Evolutionary conservation across 2,329 filamentous ascomycete genomes (phyloP), one percentile per base, ranked within the genome.

Genomic region (Alternaria alternata): DNA sequence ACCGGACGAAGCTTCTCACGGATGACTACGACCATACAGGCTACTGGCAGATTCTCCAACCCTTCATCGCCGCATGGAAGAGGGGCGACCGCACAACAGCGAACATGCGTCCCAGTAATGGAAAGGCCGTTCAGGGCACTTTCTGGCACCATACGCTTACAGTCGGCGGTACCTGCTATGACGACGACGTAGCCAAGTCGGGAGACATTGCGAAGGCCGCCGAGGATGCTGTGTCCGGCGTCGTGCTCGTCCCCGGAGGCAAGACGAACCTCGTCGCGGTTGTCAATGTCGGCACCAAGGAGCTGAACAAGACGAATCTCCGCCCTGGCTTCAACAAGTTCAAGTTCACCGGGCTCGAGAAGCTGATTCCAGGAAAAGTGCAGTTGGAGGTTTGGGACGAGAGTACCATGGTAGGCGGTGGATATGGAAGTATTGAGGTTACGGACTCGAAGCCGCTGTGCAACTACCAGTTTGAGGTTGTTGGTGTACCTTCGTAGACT

Each of bases 101-200:
- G 9, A 65, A 65, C 46, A 73, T 72, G 61, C 59, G 70, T 7
- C 69, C 70, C 1, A 65, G 52, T 0, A 62, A 65, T 14, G 61
- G 54, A 5, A 66, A 65, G 16, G 24, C 49, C 9, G 57, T 70
- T 5, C 66, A 73, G 41, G 69, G 68, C 22, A 55, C 62, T 8
- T 72, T 68, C 42, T 65, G 57, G 64, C 63, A 67, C 12, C 32
- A 75, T 74, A 70, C 66, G 3, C 60, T 69, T 9, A 59, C 62
- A 6, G 55, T 63, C 7, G 69, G 64, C 30, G 66, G 80, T 71
- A 59, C 77, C 63, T 34, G 80, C 70, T 38, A 82, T 82, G 20
- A 80, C 78, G 5, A 81, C 82, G 14, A 85, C 34, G 55, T 84
- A 72, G 2, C 62, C 58, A 2, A 83, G 34, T 62, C 62, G 8